Evolutionary conservation across 768 basidiomycete genomes (phyloP), one percentile per base, ranked within the genome.

Genomic region (Termitomyces sp.): DNA sequence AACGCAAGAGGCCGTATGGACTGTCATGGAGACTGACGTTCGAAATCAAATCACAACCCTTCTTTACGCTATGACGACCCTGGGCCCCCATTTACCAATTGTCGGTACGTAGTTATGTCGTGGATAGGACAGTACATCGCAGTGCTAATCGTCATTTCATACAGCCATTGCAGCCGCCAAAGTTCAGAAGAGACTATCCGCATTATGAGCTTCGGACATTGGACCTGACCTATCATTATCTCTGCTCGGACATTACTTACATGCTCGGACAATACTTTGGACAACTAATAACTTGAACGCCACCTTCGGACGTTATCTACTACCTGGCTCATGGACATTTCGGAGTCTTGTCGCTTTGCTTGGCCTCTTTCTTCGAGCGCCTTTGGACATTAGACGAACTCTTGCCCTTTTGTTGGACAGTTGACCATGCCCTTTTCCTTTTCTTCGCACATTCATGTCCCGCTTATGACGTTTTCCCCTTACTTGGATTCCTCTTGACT

Each of bases 1-100:
- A 52, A 68, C 80, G 53, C 71, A 86, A 49, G 84, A 86, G 64
- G 67, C 78, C 13, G 76, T 86, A 38, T 89, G 87, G 85, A 78
- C 85, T 10, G 71, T 80, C 35, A 71, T 80, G 57, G 79, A 80
- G 63, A 76, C 77, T 52, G 86, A 88, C 56, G 69, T 85, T 50
- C 82, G 83, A 57, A 79, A 73, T 61, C 86, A 89, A 56, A 79
- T 88, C 39, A 76, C 74, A 32, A 74, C 80, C 16, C 66, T 90
- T 48, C 71, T 86, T 27, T 85, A 79, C 60, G 85, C 83, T 56
- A 81, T 89, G 79, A 83, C 74, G 54, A 79, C 72, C 53, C 78
- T 89, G 42, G 77, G 79, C 56, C 67, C 79, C 11, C 75, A 76
- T 44, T 88, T 84, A 66, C 88, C 88, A 31, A 70, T 89, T 56